Conservation (phyloP, 129 eudicot genomes). For the Chrysanthemum seticuspe region DNA sequence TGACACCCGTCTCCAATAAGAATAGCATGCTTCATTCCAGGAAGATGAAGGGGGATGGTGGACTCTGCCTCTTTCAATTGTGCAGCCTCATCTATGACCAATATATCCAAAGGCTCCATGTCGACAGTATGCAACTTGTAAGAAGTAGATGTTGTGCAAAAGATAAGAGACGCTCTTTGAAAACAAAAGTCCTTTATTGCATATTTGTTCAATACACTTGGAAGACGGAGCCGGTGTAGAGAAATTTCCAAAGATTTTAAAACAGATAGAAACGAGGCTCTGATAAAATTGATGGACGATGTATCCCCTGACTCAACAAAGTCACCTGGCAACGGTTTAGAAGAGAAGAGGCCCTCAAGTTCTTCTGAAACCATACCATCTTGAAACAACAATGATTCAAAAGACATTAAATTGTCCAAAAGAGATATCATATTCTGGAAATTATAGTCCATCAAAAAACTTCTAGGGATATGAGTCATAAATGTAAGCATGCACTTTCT, state of each 20-base stretch:
- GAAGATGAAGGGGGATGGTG: conserved; percentile 46
- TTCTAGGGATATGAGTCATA: too few species aligned
- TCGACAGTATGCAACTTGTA: conserved; percentile 39
- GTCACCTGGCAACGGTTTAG: conserved; percentile 1
- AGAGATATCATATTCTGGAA: conserved; percentile 28
- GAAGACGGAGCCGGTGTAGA: conserved; percentile 37
- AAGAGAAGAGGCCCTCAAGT: conserved; percentile 30
- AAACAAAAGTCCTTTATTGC: conserved; percentile 44
- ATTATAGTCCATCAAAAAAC: conserved; percentile 31
- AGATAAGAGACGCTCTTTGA: conserved; percentile 48
- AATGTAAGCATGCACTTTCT: too few species aligned
- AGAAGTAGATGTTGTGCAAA: conserved; percentile 59
- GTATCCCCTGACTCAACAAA: background rate
- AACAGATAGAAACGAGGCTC: conserved; percentile 31
- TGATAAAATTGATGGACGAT: conserved; percentile 18
- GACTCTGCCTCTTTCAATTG: conserved; percentile 49
- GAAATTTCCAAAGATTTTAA: conserved; percentile 36
- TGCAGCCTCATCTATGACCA: conserved; percentile 50
- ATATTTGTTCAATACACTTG: conserved; percentile 20
- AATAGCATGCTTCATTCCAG: conserved; percentile 40
- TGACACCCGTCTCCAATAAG: conserved; percentile 55
- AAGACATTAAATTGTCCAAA: background rate
- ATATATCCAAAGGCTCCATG: conserved; percentile 32
- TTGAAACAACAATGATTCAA: conserved; percentile 41
- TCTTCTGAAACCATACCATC: conserved; percentile 35